These are phyloP conservation scores for Corchorus capsularis DNA, from an alignment of 345 rosid genomes.

Conservation along the genomic window DNA sequence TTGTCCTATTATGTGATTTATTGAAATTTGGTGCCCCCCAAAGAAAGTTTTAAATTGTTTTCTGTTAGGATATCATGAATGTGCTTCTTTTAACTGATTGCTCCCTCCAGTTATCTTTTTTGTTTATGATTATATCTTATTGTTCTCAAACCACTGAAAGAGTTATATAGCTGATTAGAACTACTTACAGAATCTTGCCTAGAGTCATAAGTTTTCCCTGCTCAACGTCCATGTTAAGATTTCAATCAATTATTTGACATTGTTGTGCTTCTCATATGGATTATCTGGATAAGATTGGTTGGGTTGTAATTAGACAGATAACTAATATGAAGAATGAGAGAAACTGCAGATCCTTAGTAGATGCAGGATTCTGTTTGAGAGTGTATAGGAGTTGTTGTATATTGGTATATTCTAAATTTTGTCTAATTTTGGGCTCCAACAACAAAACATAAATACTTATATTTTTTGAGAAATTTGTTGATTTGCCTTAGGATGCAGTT, in stretches of 20 bases:
- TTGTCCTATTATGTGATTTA: neutral
- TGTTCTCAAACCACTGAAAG: neutral
- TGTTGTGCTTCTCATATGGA: conserved; percentile 8
- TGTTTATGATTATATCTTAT: neutral
- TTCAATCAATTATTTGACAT: neutral
- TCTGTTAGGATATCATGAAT: neutral
- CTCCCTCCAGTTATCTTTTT: neutral
- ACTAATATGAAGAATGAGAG: neutral
- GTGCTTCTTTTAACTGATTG: neutral
- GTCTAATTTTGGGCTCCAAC: neutral
- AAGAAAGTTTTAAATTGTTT: neutral
- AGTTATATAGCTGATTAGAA: neutral
- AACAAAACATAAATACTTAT: neutral
- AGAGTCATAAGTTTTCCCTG: neutral
- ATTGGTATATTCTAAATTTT: neutral
- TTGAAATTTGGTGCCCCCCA: neutral
- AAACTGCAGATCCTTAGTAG: neutral
- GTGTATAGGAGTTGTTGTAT: no score
- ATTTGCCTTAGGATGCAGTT: neutral
- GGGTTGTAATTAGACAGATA: neutral
- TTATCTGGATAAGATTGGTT: neutral
- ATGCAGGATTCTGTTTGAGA: neutral
- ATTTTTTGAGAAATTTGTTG: neutral
- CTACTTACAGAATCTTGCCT: neutral
- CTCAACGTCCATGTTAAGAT: neutral